phyloP scores from a whole-genome alignment of 2,329 filamentous ascomycete species.

The Hymenoscyphus linearis region DNA sequence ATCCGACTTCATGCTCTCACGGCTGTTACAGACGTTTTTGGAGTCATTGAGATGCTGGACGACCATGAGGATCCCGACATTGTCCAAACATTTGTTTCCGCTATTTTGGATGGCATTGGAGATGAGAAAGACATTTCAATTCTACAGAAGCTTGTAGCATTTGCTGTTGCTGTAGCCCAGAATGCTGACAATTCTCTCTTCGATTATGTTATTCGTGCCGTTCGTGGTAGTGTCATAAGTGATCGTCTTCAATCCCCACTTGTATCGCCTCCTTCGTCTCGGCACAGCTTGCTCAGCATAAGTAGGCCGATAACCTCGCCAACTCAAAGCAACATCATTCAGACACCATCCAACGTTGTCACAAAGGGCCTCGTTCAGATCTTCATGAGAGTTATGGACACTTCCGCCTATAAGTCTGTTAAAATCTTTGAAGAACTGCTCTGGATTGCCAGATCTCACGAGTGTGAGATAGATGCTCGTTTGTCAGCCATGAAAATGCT shows the following conservation, averaged over 20 bases:
- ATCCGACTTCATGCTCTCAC: conserved; percentile 59
- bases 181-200: conserved; percentile 55
- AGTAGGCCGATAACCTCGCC: conserved; percentile 15
- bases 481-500: conserved; percentile 72
- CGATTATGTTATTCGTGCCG: conserved; percentile 48
- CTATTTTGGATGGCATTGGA: conserved; percentile 55
- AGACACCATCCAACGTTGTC: conserved; percentile 64
- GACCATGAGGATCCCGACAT: conserved; percentile 53
- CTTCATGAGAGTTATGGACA: conserved; percentile 68
- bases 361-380: conserved; percentile 67
- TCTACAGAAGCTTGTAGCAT: conserved; percentile 58
- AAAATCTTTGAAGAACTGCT: conserved; percentile 59
- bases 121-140: conserved; percentile 60
- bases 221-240: conserved; percentile 45
- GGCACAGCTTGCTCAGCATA: conserved; percentile 20
- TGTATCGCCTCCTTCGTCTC: conserved; percentile 27
- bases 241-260: conserved; percentile 41
- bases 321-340: conserved; percentile 13
- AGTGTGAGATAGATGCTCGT: conserved; percentile 62
- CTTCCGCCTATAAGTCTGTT: conserved; percentile 58
- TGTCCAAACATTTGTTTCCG: conserved; percentile 53
- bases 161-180: conserved; percentile 60
- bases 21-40: conserved; percentile 47
- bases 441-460: conserved; percentile 53
- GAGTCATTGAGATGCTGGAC: conserved; percentile 44